Conservation (phyloP, 805 yeast genomes). For the Brettanomyces bruxellensis region DNA sequence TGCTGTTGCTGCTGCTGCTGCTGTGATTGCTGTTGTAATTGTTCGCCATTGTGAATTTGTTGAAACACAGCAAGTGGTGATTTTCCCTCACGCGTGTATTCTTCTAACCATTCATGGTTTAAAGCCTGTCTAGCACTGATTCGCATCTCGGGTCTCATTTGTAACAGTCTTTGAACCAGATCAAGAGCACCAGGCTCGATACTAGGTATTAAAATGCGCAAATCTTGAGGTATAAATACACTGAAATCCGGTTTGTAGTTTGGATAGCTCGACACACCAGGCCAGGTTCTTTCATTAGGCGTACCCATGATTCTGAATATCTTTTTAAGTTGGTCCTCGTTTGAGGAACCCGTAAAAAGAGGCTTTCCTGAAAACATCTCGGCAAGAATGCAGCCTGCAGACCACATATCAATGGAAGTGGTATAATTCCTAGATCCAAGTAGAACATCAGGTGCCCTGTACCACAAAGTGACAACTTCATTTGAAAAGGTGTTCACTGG, state of each 20-base stretch:
- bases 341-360: conserved; percentile 89
- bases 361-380: conserved; percentile 99
- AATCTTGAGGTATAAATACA: conserved; percentile 81
- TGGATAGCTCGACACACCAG: conserved; percentile 86
- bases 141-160: conserved; percentile 55
- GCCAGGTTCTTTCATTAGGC: conserved; percentile 94
- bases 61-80: conserved; percentile 2
- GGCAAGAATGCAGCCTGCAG: conserved; percentile 95
- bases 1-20: conserved; percentile 3
- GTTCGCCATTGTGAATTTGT: conserved; percentile 3
- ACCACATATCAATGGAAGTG: conserved; percentile 97
- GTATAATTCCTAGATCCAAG: conserved; percentile 93
- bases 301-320: conserved; percentile 94
- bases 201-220: conserved; percentile 57
- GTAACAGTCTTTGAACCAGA: conserved; percentile 48
- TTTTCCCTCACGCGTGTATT: conserved; percentile 34
- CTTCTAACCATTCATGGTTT: conserved; percentile 77
- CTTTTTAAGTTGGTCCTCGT: conserved; percentile 88
- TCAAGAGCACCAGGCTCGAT: conserved; percentile 65
- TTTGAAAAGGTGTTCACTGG: conserved; percentile 96
- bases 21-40: neutral
- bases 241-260: conserved; percentile 82
- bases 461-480: conserved; percentile 97
- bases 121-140: conserved; percentile 53
- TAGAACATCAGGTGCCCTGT: conserved; percentile 94